Evolutionary conservation across 75 land plant species (phyloP).

Genomic region (Larix kaempferi): DNA sequence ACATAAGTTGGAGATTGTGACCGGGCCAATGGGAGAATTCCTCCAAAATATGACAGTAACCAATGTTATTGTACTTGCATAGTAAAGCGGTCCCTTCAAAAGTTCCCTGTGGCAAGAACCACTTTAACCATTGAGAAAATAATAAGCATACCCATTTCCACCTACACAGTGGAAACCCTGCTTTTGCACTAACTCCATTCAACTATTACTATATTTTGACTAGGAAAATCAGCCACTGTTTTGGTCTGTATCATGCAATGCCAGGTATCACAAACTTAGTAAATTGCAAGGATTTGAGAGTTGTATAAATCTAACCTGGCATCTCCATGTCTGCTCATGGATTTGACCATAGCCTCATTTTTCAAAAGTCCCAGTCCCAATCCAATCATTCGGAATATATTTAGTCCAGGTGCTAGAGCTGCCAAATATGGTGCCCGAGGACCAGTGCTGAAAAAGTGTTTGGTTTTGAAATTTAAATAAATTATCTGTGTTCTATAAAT

Average conservation of each 20-base stretch:
- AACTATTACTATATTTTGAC: background rate
- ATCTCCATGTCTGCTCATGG: slow-evolving; percentile 86
- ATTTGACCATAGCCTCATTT: slow-evolving; percentile 82
- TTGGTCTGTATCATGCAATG: background rate
- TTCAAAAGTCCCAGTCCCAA: slow-evolving; percentile 78
- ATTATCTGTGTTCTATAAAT: background rate
- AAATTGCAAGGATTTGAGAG: background rate
- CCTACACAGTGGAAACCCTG: background rate
- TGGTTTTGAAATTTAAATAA: background rate
- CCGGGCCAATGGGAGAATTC: slow-evolving; percentile 58
- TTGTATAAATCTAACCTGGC: slow-evolving; percentile 49
- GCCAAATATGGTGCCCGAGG: slow-evolving; percentile 66
- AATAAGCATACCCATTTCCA: background rate
- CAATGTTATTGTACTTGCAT: slow-evolving; percentile 60
- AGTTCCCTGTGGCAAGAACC: slow-evolving; percentile 55
- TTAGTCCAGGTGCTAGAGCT: slow-evolving; percentile 73
- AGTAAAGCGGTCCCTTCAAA: slow-evolving; percentile 80
- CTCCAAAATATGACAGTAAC: slow-evolving; percentile 69
- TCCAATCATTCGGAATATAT: slow-evolving; percentile 76
- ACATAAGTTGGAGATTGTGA: slow-evolving; percentile 75
- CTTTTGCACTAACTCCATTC: background rate
- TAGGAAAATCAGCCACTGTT: background rate
- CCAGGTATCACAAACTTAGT: background rate
- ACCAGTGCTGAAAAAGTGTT: slow-evolving; percentile 43
- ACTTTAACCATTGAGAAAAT: background rate